Evolutionary conservation across 1,284 basidiomycete species (phyloP).

Genomic region (Apiotrichum gamsii): DNA sequence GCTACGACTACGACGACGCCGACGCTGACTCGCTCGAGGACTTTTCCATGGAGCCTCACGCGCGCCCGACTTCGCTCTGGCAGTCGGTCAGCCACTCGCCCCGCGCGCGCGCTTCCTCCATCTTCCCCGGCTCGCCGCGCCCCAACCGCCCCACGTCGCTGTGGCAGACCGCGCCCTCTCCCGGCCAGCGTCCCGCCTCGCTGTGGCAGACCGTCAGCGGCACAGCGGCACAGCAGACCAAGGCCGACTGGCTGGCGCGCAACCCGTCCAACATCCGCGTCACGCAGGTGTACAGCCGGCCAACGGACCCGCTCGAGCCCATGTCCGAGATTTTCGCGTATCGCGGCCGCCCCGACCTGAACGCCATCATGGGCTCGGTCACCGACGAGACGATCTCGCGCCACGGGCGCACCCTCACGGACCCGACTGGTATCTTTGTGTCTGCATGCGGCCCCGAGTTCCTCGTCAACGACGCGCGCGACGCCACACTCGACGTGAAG

Average conservation of each 20-base stretch:
- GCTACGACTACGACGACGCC: neutral
- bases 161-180: too few relatives aligned
- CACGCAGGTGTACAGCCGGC: constrained; percentile 5
- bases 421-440: constrained; percentile 30
- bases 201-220: neutral
- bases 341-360: constrained; percentile 32
- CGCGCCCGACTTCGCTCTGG: neutral
- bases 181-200: neutral
- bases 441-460: constrained; percentile 38
- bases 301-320: constrained; percentile 5
- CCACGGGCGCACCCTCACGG: constrained; percentile 15
- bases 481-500: constrained; percentile 23
- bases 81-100: neutral
- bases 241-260: constrained; percentile 23
- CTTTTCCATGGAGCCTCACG: too few relatives aligned
- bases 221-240: constrained; percentile 22
- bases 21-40: neutral
- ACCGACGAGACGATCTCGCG: constrained; percentile 24
- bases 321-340: constrained; percentile 24
- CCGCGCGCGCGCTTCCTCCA: too few relatives aligned
- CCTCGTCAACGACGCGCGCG: constrained; percentile 30
- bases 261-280: constrained; percentile 18
- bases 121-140: neutral
- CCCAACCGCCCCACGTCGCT: neutral
- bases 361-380: constrained; percentile 17